Base-by-base conservation (phyloP, 2,329 filamentous ascomycete species). In the Fusarium sulawesiense region DNA sequence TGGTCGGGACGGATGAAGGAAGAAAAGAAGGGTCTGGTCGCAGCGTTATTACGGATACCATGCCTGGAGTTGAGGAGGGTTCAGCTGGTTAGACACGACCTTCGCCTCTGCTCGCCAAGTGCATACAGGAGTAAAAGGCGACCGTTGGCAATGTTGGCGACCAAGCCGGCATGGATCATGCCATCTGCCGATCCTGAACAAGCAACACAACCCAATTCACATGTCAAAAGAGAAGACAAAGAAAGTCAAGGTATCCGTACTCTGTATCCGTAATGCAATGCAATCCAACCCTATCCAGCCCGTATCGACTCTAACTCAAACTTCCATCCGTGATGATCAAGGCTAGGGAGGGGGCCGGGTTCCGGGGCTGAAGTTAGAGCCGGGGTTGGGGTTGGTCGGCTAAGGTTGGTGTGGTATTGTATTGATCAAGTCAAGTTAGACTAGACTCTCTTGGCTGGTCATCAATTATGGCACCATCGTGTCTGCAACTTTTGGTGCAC, bases 401-500 rank as follows among this genome's bases (percentile, higher is more conserved):
- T n/a, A 37, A 37, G 34, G 18, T 37, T 37, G 18, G 34, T n/a
- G 34, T 37, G 34, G 34, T n/a, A 37, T 37, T 37, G 34, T 37
- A 51, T 32, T 34, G 34, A 57, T 56, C 51, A 37, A 32, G 53
- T 48, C 20, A 34, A 37, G 34, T 37, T 37, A 37, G 34, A 37
- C 34, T 37, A 37, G 34, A 37, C 18, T 37, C 34, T 37, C 34
- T 37, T 37, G 27, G 41, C n/a, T 55, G 41, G 32, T 20, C 44
- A 42, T 40, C 16, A 30, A 57, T 41, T 30, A 64, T 64, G 49
- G 60, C 59, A 64, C 50, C 58, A 49, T 67, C 64, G 58, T 68
- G 40, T 68, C 53, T 64, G 48, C 59, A 68, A 54, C 58, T 67
- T 45, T 23, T 37, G 13, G 32, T 64, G 60, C 60, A 64, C 60